Base-by-base conservation (phyloP, 352 stramenopile species). In the Phytophthora meadii region DNA sequence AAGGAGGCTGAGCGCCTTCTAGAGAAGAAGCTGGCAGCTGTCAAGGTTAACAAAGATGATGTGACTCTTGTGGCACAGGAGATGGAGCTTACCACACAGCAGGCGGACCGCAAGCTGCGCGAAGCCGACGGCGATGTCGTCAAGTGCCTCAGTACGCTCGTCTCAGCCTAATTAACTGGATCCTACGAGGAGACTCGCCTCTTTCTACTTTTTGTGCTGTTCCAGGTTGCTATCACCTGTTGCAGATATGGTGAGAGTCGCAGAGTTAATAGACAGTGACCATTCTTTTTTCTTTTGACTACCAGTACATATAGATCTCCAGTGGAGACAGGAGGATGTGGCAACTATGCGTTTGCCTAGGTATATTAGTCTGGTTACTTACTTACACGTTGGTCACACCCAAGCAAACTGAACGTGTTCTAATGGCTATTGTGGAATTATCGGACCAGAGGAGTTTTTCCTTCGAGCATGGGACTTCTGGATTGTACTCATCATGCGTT, bases 41-140 rank as follows among this genome's bases (percentile, higher is more conserved):
- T 96, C 37, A 96, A 94, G 60, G 73, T 96, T 19, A 81, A 61
- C 66, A 94, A 93, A 67, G 86, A 93, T 10, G 86, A 96, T 56
- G 81, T 94, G 24, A 77, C 87, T 45, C 76, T 96, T 10, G 70
- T 96, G 36, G 81, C 85, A 36, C 73, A 68, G 19, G 88, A 96
- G 67, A 92, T 96, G 82, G 81, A 93, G 67, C 60, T 96, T 22
- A 79, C 82, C 28, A 72, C 63, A 47, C 82, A 92, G 58, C 75
- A 87, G 53, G 88, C 88, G 10, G 88, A 96, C 56, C 86, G 87
- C 42, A 96, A 94, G 60, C 70, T 96, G 63, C 83, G 88, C 34
- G 88, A 96, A 72, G 83, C 83, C 14, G 74, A 80, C 44, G 86
- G 88, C 39, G 76, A 95, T 49, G 74, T 94, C 42, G 70, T 91